Base-by-base conservation (phyloP, 2,329 filamentous ascomycete genomes). In the Xylaria hypoxylon region DNA sequence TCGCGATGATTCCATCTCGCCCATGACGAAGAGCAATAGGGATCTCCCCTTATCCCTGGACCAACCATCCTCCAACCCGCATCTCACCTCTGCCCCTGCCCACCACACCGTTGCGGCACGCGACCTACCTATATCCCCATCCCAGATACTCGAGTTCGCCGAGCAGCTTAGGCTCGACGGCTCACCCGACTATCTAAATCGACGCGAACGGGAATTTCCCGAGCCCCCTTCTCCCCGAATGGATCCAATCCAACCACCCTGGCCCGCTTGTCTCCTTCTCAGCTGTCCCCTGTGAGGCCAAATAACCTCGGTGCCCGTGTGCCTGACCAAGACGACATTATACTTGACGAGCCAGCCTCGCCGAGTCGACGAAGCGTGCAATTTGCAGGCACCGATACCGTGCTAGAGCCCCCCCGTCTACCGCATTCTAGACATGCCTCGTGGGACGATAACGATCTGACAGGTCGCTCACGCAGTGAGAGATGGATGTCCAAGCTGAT, bases 401-500 rank as follows among this genome's bases (percentile, higher is more conserved):
- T 77, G 69, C 75, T 79, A 70, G 88, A 86, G 38, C 79, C 83
- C 5, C 79, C 84, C 2, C 55, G 60, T 7, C 71, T 78, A 22
- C 77, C 82, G 22, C 87, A 89, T 70, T 87, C 85, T 35, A 85
- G 89, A 65, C 85, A 90, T 48, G 85, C 87, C 38, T 93, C 91
- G 3, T 86, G 86, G 81, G 89, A 91, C 51, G 89, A 91, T 58
- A 84, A 80, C n/a, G 91, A 92, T 42, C 80, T 81, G 8, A 78
- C 83, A 15, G 82, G 80, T 63, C 90, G 89, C 78, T 86, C 86
- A 24, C 84, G 85, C 66, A 82, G 86, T 62, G 86, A 87, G 24
- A 90, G 90, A 26, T 85, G 96, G 70, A 93, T 97, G 79, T 90
- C 90, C 19, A 94, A 91, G 77, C 79, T 97, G 69, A 93, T 92